These are phyloP conservation scores for Claviceps sp. DNA, from an alignment of 2,329 filamentous ascomycete genomes.

Conservation along the genomic window DNA sequence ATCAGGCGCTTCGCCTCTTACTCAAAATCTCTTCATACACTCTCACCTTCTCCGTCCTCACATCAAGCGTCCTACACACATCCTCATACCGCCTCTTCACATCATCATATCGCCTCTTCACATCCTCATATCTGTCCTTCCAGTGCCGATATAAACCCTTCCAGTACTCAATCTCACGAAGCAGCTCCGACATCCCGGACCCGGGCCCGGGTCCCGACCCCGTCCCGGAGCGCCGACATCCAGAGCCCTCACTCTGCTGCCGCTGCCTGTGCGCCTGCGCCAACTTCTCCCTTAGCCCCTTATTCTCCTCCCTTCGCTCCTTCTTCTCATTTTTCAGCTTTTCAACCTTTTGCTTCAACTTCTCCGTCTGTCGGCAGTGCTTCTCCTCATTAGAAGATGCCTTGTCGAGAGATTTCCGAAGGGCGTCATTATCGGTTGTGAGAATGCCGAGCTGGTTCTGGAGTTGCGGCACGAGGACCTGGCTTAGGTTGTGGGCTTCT, in stretches of 20 bases:
- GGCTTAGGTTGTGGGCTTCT: slow-evolving; percentile 21
- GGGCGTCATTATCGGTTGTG: slow-evolving; percentile 23
- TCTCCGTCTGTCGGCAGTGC: slow-evolving; percentile 18
- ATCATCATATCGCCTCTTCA: slow-evolving; percentile 15
- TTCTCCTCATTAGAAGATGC: slow-evolving; percentile 17
- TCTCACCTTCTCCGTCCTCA: slow-evolving; percentile 19
- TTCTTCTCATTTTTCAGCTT: slow-evolving; percentile 24
- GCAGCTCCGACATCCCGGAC: slow-evolving; percentile 21
- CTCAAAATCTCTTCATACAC: slow-evolving; percentile 22
- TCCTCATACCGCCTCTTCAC: slow-evolving; percentile 16
- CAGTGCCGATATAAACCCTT: slow-evolving; percentile 18
- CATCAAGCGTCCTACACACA: slow-evolving; percentile 15
- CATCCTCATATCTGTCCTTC: slow-evolving; percentile 17
- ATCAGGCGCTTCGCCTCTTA: slow-evolving; percentile 3
- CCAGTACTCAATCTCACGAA: slow-evolving; percentile 22
- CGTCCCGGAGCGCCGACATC: slow-evolving; percentile 9
- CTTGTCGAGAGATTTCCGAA: slow-evolving; percentile 24
- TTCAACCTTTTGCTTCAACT: slow-evolving; percentile 19
- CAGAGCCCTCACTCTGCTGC: background rate
- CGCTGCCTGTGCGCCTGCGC: slow-evolving; percentile 16
- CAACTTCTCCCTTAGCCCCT: slow-evolving; percentile 19
- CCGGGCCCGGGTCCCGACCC: slow-evolving; percentile 22
- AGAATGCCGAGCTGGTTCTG: slow-evolving; percentile 24
- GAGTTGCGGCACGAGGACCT: slow-evolving; percentile 22
- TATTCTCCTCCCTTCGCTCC: slow-evolving; percentile 19